A percentile compares a stretch with the other conserved stretches of the same genome.
phyloP scores from a whole-genome alignment of 176 grass and related monocot genomes.

The Carex littledalei region DNA sequence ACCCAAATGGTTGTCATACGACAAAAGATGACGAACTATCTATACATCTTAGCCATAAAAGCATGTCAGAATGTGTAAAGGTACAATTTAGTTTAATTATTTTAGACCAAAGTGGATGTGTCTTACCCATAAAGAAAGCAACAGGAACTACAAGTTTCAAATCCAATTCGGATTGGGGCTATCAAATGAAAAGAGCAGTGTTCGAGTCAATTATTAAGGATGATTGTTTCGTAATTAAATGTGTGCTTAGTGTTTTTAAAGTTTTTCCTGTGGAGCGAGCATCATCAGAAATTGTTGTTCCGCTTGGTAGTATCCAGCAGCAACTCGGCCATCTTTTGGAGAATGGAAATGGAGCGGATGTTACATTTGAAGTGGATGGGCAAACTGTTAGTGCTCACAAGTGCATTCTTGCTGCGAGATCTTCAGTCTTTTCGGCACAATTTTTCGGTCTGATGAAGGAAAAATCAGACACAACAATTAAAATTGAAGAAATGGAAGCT shows the following conservation, averaged over 20 bases:
- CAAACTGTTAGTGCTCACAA: constrained; percentile 17
- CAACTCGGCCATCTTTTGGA: constrained; percentile 24
- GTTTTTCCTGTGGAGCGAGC: not conserved
- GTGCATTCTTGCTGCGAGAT: constrained; percentile 2
- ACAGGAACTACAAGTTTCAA: too few species aligned
- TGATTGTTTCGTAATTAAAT: constrained; percentile 6
- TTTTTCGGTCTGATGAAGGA: constrained; percentile 19
- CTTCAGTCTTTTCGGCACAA: constrained; percentile 16
- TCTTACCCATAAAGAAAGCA: too few species aligned
- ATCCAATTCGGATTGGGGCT: not conserved
- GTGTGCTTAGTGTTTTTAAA: constrained; percentile 9
- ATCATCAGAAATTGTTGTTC: not conserved
- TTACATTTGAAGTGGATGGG: constrained; percentile 6
- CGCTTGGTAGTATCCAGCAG: not conserved
- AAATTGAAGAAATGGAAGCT: constrained; percentile 24
- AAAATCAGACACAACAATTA: not conserved
- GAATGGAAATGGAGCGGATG: constrained; percentile 4
- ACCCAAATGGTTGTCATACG: not conserved
- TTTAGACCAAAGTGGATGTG: not conserved
- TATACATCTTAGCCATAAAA: not conserved
- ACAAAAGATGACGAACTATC: not conserved
- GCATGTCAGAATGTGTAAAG: not conserved
- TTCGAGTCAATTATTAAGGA: constrained; percentile 20
- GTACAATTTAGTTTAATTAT: not conserved
- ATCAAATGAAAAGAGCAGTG: not conserved